phyloP scores from a whole-genome alignment of 163 green algal genomes.

The Trebouxia gelatinosa region DNA sequence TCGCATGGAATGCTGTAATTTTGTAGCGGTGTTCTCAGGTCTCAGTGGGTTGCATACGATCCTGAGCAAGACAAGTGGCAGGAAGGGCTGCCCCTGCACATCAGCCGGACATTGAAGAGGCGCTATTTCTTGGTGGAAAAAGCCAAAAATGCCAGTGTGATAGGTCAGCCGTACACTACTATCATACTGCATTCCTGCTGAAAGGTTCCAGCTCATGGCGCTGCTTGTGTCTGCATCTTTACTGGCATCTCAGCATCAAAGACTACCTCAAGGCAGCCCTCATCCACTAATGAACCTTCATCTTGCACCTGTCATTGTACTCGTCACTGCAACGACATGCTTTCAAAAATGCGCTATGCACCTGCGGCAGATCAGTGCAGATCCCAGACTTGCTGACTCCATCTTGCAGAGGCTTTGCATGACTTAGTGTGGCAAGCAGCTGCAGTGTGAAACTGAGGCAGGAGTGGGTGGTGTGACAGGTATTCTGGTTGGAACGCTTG shows the following conservation, averaged over 20 bases:
- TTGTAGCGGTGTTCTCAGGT: too few relatives aligned
- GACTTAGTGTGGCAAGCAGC: background rate
- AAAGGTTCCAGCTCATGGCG: too few relatives aligned
- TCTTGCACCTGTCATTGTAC: background rate
- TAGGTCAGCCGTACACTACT: slow-evolving; percentile 50
- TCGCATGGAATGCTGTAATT: too few relatives aligned
- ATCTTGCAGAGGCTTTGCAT: background rate
- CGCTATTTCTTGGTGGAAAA: slow-evolving; percentile 91
- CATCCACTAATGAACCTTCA: too few relatives aligned
- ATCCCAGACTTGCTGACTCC: background rate
- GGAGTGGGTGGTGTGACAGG: slow-evolving; percentile 34
- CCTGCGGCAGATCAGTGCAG: background rate
- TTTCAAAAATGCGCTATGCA: background rate
- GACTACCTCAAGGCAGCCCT: too few relatives aligned
- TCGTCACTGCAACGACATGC: background rate
- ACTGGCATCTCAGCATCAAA: too few relatives aligned
- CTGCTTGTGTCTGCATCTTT: too few relatives aligned
- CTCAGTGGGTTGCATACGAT: slow-evolving; percentile 28
- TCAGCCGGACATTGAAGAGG: slow-evolving; percentile 59
- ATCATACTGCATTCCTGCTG: background rate
- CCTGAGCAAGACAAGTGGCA: slow-evolving; percentile 28
- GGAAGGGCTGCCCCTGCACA: slow-evolving; percentile 51
- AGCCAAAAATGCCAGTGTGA: slow-evolving; percentile 79
- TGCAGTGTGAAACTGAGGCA: background rate
- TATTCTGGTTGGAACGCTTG: slow-evolving; percentile 88